Conservation (phyloP, 306 rosid species). For the Acacia melanoxylon region DNA sequence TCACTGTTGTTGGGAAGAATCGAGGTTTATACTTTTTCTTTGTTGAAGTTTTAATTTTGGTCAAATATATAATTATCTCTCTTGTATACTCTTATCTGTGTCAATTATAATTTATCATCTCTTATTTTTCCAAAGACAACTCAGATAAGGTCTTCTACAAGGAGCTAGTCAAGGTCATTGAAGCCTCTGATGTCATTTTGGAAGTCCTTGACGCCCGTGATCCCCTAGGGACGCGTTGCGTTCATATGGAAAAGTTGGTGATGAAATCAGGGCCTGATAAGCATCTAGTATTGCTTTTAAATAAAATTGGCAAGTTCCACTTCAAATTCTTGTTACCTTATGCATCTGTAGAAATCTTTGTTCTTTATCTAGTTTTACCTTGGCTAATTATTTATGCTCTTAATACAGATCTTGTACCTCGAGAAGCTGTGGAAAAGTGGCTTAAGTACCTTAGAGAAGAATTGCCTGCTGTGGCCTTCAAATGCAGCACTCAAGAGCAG, state of each 20-base stretch:
- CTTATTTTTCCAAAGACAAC: conserved; percentile 41
- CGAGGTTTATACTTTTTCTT: conserved; percentile 47
- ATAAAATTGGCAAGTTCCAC: conserved; percentile 75
- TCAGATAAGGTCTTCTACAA: conserved; percentile 84
- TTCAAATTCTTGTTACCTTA: not conserved
- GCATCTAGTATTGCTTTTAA: conserved; percentile 84
- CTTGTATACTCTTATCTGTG: not conserved
- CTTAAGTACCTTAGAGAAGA: conserved; percentile 93
- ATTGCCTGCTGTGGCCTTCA: conserved; percentile 93
- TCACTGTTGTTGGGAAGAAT: conserved; percentile 34
- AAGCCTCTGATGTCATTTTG: conserved; percentile 88
- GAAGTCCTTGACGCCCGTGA: conserved; percentile 99
- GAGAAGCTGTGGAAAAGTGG: conserved; percentile 95
- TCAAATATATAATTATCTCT: not conserved
- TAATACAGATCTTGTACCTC: conserved; percentile 84
- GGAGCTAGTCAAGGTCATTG: conserved; percentile 86
- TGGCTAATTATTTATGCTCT: conserved; percentile 29
- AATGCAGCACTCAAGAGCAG: conserved; percentile 97
- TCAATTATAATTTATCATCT: not conserved
- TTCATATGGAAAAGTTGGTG: conserved; percentile 88
- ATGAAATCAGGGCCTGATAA: conserved; percentile 76
- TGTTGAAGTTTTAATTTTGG: not conserved
- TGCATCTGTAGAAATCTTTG: not conserved
- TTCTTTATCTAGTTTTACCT: not conserved
- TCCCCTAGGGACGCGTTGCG: conserved; percentile 91